Evolutionary conservation across 352 stramenopile genomes (phyloP).

Genomic region (Hyaloperonospora brassicae): DNA sequence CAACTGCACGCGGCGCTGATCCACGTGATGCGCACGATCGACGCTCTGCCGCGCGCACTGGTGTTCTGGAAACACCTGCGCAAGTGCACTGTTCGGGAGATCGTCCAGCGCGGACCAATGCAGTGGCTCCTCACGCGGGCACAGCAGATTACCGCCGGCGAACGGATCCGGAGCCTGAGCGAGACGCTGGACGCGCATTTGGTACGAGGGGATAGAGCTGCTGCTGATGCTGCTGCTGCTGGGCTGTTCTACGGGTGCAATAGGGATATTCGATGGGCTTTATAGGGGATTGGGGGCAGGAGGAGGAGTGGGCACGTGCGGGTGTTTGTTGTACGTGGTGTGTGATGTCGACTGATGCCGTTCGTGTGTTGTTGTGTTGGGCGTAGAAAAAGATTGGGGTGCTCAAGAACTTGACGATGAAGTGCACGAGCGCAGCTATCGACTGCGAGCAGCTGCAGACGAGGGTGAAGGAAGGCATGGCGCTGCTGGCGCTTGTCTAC

Average conservation of each 20-base stretch:
- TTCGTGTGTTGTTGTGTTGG: background rate
- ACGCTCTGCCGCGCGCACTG: constrained; percentile 62
- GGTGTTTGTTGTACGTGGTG: background rate
- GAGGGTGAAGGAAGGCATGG: constrained; percentile 40
- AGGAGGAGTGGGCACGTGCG: background rate
- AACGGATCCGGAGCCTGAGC: constrained; percentile 58
- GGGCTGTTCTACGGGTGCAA: too few relatives aligned
- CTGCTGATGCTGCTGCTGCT: background rate
- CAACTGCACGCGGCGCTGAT: constrained; percentile 49
- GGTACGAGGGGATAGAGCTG: constrained; percentile 22
- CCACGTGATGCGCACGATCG: constrained; percentile 51
- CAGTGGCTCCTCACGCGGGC: constrained; percentile 58
- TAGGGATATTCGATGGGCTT: too few relatives aligned
- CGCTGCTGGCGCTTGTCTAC: constrained; percentile 48
- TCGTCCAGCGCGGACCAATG: constrained; percentile 43
- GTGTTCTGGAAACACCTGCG: constrained; percentile 60
- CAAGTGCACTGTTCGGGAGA: constrained; percentile 38
- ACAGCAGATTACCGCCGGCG: constrained; percentile 42
- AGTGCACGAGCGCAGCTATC: constrained; percentile 23
- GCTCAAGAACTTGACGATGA: constrained; percentile 53
- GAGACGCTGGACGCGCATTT: constrained; percentile 58
- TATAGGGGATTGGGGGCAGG: too few relatives aligned
- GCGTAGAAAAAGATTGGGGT: constrained; percentile 56
- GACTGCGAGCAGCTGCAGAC: constrained; percentile 29
- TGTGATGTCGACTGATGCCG: background rate